Evolutionary conservation across 257 asterid species (phyloP).

Genomic region (Galeopsis tetrahit): DNA sequence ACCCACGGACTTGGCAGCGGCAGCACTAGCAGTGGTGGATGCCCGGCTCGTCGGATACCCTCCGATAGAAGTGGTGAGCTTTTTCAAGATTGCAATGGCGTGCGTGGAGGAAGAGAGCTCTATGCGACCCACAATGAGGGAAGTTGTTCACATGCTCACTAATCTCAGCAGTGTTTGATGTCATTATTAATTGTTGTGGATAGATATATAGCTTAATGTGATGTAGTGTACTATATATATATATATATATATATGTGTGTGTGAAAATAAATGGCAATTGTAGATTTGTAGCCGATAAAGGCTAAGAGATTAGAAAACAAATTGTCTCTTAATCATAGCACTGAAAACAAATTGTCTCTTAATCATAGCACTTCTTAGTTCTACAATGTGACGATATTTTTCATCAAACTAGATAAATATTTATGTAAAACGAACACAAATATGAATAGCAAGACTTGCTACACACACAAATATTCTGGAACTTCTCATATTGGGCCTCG

Average conservation of each 20-base stretch:
- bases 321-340: too few species aligned
- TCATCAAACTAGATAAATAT: too few species aligned
- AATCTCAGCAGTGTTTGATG: not conserved
- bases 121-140: constrained; percentile 72
- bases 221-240: not conserved
- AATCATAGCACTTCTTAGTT: too few species aligned
- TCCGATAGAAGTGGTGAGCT: constrained; percentile 40
- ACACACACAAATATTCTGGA: too few species aligned
- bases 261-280: not conserved
- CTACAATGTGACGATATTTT: too few species aligned
- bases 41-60: constrained; percentile 61
- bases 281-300: not conserved
- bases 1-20: constrained; percentile 54
- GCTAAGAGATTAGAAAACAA: not conserved
- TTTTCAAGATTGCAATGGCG: constrained; percentile 78
- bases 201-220: too few species aligned
- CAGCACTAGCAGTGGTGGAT: constrained; percentile 60
- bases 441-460: too few species aligned
- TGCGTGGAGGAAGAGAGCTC: constrained; percentile 84
- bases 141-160: constrained; percentile 74
- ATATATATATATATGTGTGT: too few species aligned
- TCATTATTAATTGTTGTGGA: not conserved
- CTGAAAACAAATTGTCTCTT: too few species aligned
- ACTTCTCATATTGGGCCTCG: too few species aligned
- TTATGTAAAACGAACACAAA: too few species aligned